A percentile compares a stretch with the other conserved stretches of the same genome.
These are phyloP conservation scores for Cyberlindnera maclurae DNA, from an alignment of 805 yeast species.

Conservation along the genomic window DNA sequence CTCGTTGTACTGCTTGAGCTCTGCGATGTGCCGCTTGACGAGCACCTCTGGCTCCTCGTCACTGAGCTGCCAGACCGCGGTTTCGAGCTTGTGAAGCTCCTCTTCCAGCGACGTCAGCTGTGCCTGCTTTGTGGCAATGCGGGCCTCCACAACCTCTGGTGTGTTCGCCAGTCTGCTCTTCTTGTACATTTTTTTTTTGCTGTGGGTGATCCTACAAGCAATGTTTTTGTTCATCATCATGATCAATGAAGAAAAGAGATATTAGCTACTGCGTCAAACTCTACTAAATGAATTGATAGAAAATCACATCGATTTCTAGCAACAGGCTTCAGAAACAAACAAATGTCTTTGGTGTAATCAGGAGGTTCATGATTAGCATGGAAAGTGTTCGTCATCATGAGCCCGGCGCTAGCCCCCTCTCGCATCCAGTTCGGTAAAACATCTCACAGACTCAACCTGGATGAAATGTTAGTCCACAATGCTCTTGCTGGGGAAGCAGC, in stretches of 20 bases:
- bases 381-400: slow-evolving; percentile 20
- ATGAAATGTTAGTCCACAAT: too few species aligned
- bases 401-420: slow-evolving; percentile 5
- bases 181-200: slow-evolving; percentile 5
- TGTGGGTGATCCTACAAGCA: too few species aligned
- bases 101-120: slow-evolving; percentile 4
- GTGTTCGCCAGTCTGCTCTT: slow-evolving; percentile 3
- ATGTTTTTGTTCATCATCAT: too few species aligned
- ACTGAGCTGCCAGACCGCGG: slow-evolving; percentile 5
- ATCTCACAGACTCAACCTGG: too few species aligned
- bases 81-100: slow-evolving; percentile 5
- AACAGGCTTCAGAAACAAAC: slow-evolving; percentile 15
- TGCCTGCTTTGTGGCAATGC: slow-evolving; percentile 6
- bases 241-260: too few species aligned
- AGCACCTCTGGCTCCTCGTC: slow-evolving; percentile 37
- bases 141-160: slow-evolving; percentile 3
- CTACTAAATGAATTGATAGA: background rate
- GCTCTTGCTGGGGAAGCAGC: too few species aligned
- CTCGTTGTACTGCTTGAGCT: slow-evolving; percentile 53
- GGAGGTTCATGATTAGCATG: slow-evolving; percentile 23
- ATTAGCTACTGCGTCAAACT: too few species aligned
- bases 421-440: too few species aligned
- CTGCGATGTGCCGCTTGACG: slow-evolving; percentile 43
- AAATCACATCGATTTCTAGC: background rate
- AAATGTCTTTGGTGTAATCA: slow-evolving; percentile 18